Evolutionary conservation across 352 stramenopile genomes (phyloP).

Genomic region (Elongisporangium anandrum): DNA sequence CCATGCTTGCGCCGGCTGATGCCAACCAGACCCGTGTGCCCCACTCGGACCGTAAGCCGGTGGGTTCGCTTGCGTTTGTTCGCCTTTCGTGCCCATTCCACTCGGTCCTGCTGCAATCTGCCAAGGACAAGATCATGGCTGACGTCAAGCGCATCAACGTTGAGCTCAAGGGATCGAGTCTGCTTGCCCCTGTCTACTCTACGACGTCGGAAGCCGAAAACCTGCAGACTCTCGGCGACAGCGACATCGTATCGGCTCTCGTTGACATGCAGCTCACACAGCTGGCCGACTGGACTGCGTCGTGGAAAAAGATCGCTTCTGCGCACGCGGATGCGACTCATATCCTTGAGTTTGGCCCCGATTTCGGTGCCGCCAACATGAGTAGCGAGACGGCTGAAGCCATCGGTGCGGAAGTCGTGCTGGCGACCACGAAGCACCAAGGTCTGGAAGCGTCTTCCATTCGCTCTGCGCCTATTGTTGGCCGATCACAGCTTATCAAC

Average conservation of each 20-base stretch:
- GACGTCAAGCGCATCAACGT: slow-evolving; percentile 48
- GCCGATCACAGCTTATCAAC: slow-evolving; percentile 40
- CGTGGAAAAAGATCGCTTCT: slow-evolving; percentile 31
- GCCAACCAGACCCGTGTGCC: slow-evolving; percentile 71
- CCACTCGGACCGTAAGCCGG: slow-evolving; percentile 78
- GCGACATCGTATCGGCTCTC: slow-evolving; percentile 34
- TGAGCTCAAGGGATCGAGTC: slow-evolving; percentile 30
- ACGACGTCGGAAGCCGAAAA: slow-evolving; percentile 49
- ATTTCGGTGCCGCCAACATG: slow-evolving; percentile 50
- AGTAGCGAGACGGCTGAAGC: slow-evolving; percentile 37
- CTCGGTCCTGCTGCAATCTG: slow-evolving; percentile 38
- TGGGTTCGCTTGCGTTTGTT: slow-evolving; percentile 51
- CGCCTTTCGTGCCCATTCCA: slow-evolving; percentile 76
- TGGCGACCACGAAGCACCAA: slow-evolving; percentile 39
- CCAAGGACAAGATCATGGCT: slow-evolving; percentile 35
- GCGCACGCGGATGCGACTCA: slow-evolving; percentile 45
- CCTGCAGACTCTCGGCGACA: slow-evolving; percentile 40
- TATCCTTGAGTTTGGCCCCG: slow-evolving; percentile 74
- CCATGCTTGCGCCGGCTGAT: slow-evolving; percentile 40
- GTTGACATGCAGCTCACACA: slow-evolving; percentile 65
- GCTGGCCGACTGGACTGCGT: slow-evolving; percentile 55
- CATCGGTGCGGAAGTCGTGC: slow-evolving; percentile 48
- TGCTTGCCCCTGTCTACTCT: slow-evolving; percentile 65
- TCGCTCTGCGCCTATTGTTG: slow-evolving; percentile 23
- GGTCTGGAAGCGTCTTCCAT: slow-evolving; percentile 12